Evolutionary conservation across 169 alveolate genomes (phyloP).

Genomic region (Plasmodium gonderi): DNA sequence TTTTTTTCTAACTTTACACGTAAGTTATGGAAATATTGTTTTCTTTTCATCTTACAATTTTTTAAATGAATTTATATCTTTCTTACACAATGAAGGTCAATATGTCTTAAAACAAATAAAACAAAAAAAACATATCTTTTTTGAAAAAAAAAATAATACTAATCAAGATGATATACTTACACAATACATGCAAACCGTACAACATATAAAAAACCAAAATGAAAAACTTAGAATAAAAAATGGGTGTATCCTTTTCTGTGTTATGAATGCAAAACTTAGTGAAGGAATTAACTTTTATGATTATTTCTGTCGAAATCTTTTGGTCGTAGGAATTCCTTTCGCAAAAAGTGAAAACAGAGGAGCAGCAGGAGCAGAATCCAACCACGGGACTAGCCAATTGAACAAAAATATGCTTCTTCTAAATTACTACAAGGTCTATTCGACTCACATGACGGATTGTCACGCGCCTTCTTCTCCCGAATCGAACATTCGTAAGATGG

Average conservation of each 20-base stretch:
- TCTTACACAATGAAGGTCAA: constrained; percentile 43
- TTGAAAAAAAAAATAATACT: constrained; percentile 52
- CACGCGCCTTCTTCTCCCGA: not conserved
- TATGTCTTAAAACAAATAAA: constrained; percentile 28
- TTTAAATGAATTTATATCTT: constrained; percentile 71
- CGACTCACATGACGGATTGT: not conserved
- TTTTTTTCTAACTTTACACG: constrained; percentile 54
- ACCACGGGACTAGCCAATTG: not conserved
- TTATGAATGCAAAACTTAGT: constrained; percentile 86
- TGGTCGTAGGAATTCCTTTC: constrained; percentile 96
- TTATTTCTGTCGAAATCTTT: constrained; percentile 93
- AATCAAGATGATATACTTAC: not conserved
- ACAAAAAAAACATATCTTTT: constrained; percentile 70
- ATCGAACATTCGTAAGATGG: no score
- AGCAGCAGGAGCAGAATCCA: not conserved
- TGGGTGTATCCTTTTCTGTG: constrained; percentile 93
- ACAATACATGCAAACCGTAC: not conserved
- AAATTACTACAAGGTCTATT: constrained; percentile 61
- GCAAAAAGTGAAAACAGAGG: constrained; percentile 77
- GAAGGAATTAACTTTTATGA: constrained; percentile 98
- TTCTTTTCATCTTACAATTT: constrained; percentile 83
- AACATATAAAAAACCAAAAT: not conserved
- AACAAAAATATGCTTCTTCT: constrained; percentile 73
- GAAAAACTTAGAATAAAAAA: not conserved
- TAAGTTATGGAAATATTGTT: constrained; percentile 85